These are phyloP conservation scores for Pythium volutum DNA, from an alignment of 352 stramenopile genomes.

Conservation along the genomic window DNA sequence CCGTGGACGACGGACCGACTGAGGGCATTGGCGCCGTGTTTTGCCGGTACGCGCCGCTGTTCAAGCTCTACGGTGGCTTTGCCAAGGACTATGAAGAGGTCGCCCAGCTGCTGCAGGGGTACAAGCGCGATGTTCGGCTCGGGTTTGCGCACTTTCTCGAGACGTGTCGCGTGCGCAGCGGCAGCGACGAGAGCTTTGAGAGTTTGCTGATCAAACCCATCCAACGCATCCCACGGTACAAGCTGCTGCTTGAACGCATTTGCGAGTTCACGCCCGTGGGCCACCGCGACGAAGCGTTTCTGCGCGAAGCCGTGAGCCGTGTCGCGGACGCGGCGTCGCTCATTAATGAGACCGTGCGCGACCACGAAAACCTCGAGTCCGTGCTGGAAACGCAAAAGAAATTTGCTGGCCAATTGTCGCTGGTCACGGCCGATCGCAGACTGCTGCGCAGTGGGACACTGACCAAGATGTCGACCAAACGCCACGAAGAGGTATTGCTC, in stretches of 20 bases:
- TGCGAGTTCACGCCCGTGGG: conserved; percentile 57
- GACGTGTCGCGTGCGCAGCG: conserved; percentile 46
- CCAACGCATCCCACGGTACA: conserved; percentile 91
- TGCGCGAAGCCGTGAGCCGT: conserved; percentile 57
- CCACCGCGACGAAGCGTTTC: conserved; percentile 59
- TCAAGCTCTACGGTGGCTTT: conserved; percentile 81
- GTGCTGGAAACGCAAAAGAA: conserved; percentile 78
- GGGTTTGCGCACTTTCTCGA: conserved; percentile 59
- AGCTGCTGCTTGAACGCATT: conserved; percentile 81
- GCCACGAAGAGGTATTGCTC: conserved; percentile 77
- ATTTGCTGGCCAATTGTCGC: conserved; percentile 64
- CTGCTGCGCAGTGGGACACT: conserved; percentile 67
- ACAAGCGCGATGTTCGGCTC: conserved; percentile 43
- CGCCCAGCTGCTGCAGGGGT: conserved; percentile 51
- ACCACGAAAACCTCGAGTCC: conserved; percentile 77
- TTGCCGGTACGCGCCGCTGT: conserved; percentile 76
- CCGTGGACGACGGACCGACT: conserved; percentile 3
- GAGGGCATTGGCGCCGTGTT: conserved; percentile 74
- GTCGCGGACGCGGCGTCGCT: conserved; percentile 59
- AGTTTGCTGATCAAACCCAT: conserved; percentile 91
- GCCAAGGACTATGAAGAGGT: conserved; percentile 85
- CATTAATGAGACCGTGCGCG: conserved; percentile 85
- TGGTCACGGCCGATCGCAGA: conserved; percentile 63
- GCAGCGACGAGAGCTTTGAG: conserved; percentile 67
- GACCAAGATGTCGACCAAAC: conserved; percentile 82